These are phyloP conservation scores for Hymenoscyphus occultus DNA, from an alignment of 2,329 filamentous ascomycete genomes.

Conservation along the genomic window DNA sequence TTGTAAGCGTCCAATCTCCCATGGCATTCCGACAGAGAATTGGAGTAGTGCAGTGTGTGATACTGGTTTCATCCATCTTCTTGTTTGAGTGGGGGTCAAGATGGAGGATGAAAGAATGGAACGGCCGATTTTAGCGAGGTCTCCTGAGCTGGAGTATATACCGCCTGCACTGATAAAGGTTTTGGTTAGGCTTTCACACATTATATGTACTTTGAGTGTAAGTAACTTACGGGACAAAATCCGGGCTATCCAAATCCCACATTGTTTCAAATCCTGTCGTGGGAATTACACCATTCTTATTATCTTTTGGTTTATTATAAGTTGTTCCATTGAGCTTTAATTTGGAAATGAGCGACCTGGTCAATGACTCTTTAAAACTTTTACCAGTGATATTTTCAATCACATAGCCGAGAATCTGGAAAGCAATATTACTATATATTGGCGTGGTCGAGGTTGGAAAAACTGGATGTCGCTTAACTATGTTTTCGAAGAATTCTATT, in stretches of 20 bases:
- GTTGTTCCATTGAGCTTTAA: constrained; percentile 37
- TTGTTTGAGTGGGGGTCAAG: constrained; percentile 11
- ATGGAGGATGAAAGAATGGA: constrained; percentile 18
- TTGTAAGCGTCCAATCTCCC: constrained; percentile 20
- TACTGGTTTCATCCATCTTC: constrained; percentile 20
- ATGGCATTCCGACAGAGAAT: constrained; percentile 19
- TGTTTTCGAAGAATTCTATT: background rate
- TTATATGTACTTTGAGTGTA: background rate
- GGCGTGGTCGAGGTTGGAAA: constrained; percentile 37
- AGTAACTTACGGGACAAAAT: constrained; percentile 19
- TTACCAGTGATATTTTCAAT: constrained; percentile 41
- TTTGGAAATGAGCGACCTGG: constrained; percentile 34
- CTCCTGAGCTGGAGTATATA: constrained; percentile 38
- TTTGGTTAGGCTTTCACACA: constrained; percentile 1
- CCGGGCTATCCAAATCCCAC: constrained; percentile 17
- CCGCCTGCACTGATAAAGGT: constrained; percentile 35
- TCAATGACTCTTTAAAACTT: constrained; percentile 32
- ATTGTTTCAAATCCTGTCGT: background rate
- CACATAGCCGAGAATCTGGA: constrained; percentile 39
- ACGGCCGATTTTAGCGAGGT: constrained; percentile 29
- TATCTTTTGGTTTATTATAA: constrained; percentile 16
- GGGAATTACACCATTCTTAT: constrained; percentile 17
- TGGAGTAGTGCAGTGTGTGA: constrained; percentile 13
- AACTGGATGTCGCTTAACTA: constrained; percentile 29
- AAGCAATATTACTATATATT: constrained; percentile 41